Base-by-base conservation (phyloP, 2,329 filamentous ascomycete species). In the Alternaria triticimaculans region DNA sequence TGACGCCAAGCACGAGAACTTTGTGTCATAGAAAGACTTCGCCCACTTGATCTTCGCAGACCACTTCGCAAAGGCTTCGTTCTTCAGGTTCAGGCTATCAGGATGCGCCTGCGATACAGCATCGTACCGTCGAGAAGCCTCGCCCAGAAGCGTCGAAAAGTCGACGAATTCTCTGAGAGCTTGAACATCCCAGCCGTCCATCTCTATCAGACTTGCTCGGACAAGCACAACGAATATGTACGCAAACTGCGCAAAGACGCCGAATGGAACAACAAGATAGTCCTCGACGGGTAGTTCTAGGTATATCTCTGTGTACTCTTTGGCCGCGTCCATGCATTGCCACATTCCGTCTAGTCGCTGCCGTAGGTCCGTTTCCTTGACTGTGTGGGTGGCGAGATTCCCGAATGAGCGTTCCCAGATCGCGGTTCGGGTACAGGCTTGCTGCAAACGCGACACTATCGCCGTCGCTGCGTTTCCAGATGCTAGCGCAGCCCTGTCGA, bases 141-240 rank as follows among this genome's bases (percentile, higher is more conserved):
- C 12, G 7, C 21, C 44, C 0, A 46, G 21, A 46, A 46, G 44
- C 3, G 11, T 15, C 44, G 44, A 46, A 46, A 46, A 46, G 21
- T 23, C 20, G 6, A 46, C 20, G 11, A 20, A 45, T 2, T 20
- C 6, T 45, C 18, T 45, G 4, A 20, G n/a, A 8, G 43, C 43
- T 21, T 45, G 20, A 1, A 45, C 43, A 45, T 45, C 43, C 43
- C 43, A 49, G 10, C 46, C 46, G 15, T 49, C 11, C 25, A 49
- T 14, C 15, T 49, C 23, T 2, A 49, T 49, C n/a, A 49, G 26
- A 1, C 49, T 48, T 4, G 61, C 61, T 9, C 61, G 64, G 0
- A 64, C 51, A 43, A 66, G 57, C 28, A 63, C 64, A 9, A 66
- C 64, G 26, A 66, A 66, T 5, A 58, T 48, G 49, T 56, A 66